Conservation (phyloP, 2,329 filamentous ascomycete genomes). For the Ceratocystis diversiconidia region DNA sequence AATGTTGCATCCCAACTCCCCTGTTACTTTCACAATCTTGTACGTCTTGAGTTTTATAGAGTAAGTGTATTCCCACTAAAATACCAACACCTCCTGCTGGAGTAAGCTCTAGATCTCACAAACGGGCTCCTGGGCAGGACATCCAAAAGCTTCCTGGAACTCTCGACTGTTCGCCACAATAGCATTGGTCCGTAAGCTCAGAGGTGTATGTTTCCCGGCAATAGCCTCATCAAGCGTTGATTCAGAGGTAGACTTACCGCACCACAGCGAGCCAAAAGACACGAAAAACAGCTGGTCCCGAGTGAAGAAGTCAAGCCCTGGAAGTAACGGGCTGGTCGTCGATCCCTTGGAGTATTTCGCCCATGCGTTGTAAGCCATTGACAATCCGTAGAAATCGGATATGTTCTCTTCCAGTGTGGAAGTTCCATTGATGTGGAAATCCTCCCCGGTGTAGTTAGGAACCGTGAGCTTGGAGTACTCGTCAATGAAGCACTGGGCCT, state of each 20-base stretch:
- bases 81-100: no score
- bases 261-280: constrained; percentile 51
- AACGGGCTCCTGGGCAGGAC: not conserved
- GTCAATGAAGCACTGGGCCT: constrained; percentile 50
- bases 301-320: constrained; percentile 46
- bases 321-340: constrained; percentile 39
- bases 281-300: constrained; percentile 60
- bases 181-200: not conserved
- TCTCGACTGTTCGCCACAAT: not conserved
- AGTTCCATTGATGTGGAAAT: constrained; percentile 42
- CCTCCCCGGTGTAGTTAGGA: not conserved
- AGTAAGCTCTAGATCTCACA: constrained; percentile 7
- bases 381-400: constrained; percentile 53
- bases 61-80: no score
- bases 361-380: constrained; percentile 51
- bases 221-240: not conserved
- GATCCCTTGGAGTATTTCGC: constrained; percentile 37
- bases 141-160: not conserved
- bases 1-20: no score
- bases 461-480: constrained; percentile 44
- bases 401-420: constrained; percentile 57
- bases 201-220: not conserved
- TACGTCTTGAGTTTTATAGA: no score
- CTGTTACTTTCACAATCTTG: no score
- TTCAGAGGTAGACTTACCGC: constrained; percentile 36